Base-by-base conservation (phyloP, 345 rosid genomes). In the Eucalyptus melliodora region DNA sequence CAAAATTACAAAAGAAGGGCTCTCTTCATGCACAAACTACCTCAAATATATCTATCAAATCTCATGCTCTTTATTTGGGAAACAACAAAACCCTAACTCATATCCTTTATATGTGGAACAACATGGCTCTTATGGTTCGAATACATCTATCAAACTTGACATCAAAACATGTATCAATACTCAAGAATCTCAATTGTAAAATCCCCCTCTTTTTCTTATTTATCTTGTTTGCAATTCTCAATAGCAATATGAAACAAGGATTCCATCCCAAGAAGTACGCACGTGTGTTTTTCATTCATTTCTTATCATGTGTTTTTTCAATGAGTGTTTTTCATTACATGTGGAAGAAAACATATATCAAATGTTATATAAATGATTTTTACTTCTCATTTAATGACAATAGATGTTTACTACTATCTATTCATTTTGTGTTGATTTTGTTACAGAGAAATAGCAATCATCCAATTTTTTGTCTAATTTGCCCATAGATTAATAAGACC, bases 31-130 rank as follows among this genome's bases (percentile, higher is more conserved):
- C 51, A 50, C 7, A 50, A 0, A 1, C 7, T 19, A 19, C 59
- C 1, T 53, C 59, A 40, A 40, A 40, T 40, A 51, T 51, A 51
- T 51, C 3, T 51, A 51, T 16, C 55, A 53, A 53, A 53, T 53
- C 10, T 8, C 26, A 8, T 53, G 59, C 59, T 6, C 59, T 53
- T 53, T 53, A 21, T 19, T 5, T 7, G 3, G 16, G 26, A 53
- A 53, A 53, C 4, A 53, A 53, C 59, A 53, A 53, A 21, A 53
- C 11, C 59, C 26, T 19, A 53, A 53, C 11, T 53, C 26, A 53
- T 1, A 53, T 2, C 2, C 11, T 8, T 19, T 53, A 8, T 53
- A 53, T 19, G 17, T 0, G 5, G 1, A 53, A 53, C 26, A 8
- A 53, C 59, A 6, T 19, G 10, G 4, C 5, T 53, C 7, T 53